Conservation (phyloP, 2,329 filamentous ascomycete genomes). For the Ascochyta viciae-villosae region DNA sequence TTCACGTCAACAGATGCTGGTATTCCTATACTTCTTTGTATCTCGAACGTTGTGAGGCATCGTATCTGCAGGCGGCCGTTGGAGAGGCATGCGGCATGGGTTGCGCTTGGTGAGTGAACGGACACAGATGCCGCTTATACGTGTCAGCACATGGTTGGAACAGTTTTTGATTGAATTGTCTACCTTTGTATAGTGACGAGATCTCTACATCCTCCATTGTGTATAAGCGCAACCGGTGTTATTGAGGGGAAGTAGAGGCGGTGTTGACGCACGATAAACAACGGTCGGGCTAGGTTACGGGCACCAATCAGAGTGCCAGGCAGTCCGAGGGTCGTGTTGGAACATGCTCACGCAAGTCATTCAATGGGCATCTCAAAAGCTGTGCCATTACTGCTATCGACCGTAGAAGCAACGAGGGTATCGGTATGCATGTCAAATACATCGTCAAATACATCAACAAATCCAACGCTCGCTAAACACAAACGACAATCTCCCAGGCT, state of each 20-base stretch:
- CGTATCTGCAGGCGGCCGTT: slow-evolving; percentile 51
- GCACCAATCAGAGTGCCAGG: slow-evolving; percentile 8
- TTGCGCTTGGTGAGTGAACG: slow-evolving; percentile 49
- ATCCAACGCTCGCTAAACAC: slow-evolving; percentile 21
- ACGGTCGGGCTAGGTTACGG: slow-evolving; percentile 9
- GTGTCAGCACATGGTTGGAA: slow-evolving; percentile 11
- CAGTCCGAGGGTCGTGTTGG: slow-evolving; percentile 5
- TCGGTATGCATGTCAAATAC: slow-evolving; percentile 37
- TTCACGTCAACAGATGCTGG: slow-evolving; percentile 40
- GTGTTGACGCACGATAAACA: slow-evolving; percentile 44
- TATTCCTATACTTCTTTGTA: slow-evolving; percentile 46
- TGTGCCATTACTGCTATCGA: slow-evolving; percentile 14
- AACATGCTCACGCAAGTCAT: background rate
- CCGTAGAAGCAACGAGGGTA: slow-evolving; percentile 45
- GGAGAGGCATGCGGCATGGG: slow-evolving; percentile 49
- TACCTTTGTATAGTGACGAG: slow-evolving; percentile 45
- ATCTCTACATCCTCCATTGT: slow-evolving; percentile 38
- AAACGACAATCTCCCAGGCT: slow-evolving; percentile 5
- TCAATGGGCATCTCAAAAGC: background rate
- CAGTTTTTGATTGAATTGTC: background rate
- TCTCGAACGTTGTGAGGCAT: slow-evolving; percentile 45
- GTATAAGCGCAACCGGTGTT: slow-evolving; percentile 4
- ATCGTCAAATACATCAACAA: slow-evolving; percentile 8
- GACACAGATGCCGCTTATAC: slow-evolving; percentile 40
- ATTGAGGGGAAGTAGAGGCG: slow-evolving; percentile 11